Evolutionary conservation across 2,329 filamentous ascomycete genomes (phyloP), one percentile per base, ranked within the genome.

Genomic region (Cladophialophora psammophila): DNA sequence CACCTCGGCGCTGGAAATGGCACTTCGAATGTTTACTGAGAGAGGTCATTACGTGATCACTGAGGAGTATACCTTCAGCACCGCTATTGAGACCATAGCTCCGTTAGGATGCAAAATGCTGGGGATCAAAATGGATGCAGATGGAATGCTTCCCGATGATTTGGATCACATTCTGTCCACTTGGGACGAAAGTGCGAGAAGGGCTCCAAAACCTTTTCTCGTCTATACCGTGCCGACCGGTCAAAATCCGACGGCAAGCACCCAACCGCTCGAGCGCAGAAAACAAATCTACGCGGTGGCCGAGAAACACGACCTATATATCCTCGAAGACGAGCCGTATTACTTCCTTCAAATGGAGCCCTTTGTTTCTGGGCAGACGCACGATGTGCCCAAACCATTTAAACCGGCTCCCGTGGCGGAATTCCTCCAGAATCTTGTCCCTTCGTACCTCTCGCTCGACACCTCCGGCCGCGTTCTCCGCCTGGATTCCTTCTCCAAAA

Each of bases 321-420:
- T 97, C 75, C 82, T 97, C 72, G 94, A 97, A 81, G 94, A 97
- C 76, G 94, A 97, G 77, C 94, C 94, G 1, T 97, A 97, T 81
- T 97, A 96, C 80, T 97, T 94, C 81, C 84, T 97, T 40, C 94
- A 97, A 75, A 89, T 90, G 87, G 88, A 91, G 73, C 88, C 90
- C 0, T 94, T 93, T 79, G 84, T 84, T 1, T 67, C 66, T 84
- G 13, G 80, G 83, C 36, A 61, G 8, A 67, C 63, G 15, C 70
- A 72, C 63, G 31, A 36, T 78, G 84, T 70, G 79, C 83, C 15
- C 78, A 85, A 0, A 79, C 83, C 1, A 79, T 82, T 3, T 85
- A 87, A 6, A 82, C 90, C 6, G 79, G 53, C 45, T 12, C 32
- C 65, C 10, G 86, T 92, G 63, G 86, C 90, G 3, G 89, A 90